Percentiles rank a stretch among this genome's conserved stretches.
Conservation (phyloP, 805 yeast species). For the Priceomyces castillae region DNA sequence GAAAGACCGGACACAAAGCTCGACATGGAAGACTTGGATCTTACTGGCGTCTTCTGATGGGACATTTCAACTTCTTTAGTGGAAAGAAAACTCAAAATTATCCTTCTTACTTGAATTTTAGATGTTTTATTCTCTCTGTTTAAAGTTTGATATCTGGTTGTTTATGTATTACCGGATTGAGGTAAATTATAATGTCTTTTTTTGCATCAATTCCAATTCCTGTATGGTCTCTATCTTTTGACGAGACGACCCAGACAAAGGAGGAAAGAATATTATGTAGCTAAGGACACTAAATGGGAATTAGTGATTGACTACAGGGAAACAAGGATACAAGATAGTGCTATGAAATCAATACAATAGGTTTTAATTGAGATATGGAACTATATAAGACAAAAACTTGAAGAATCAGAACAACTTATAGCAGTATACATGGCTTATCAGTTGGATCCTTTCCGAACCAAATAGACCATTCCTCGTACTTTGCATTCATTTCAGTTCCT, state of each 20-base stretch:
- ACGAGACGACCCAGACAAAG: background rate
- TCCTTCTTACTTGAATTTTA: background rate
- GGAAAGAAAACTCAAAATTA: background rate
- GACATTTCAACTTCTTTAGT: constrained; percentile 10
- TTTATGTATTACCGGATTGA: constrained; percentile 10
- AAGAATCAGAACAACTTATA: constrained; percentile 1
- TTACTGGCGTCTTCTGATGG: constrained; percentile 23
- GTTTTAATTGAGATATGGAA: background rate
- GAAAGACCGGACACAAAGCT: constrained; percentile 9
- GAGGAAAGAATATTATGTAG: too few species aligned
- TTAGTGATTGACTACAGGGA: too few species aligned
- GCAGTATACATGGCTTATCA: constrained; percentile 48
- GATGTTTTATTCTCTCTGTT: background rate
- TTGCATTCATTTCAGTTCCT: constrained; percentile 35
- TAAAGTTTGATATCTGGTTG: constrained; percentile 3
- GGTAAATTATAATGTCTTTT: constrained; percentile 5
- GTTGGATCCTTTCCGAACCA: constrained; percentile 69
- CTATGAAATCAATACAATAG: too few species aligned
- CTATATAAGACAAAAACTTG: constrained; percentile 1
- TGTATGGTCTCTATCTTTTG: background rate
- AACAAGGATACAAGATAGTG: too few species aligned
- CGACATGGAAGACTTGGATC: constrained; percentile 27
- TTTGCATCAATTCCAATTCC: constrained; percentile 1
- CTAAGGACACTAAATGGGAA: too few species aligned
- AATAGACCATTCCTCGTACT: constrained; percentile 59